Evolutionary conservation across 2,329 filamentous ascomycete species (phyloP).

Genomic region (Zasmidium cellare): DNA sequence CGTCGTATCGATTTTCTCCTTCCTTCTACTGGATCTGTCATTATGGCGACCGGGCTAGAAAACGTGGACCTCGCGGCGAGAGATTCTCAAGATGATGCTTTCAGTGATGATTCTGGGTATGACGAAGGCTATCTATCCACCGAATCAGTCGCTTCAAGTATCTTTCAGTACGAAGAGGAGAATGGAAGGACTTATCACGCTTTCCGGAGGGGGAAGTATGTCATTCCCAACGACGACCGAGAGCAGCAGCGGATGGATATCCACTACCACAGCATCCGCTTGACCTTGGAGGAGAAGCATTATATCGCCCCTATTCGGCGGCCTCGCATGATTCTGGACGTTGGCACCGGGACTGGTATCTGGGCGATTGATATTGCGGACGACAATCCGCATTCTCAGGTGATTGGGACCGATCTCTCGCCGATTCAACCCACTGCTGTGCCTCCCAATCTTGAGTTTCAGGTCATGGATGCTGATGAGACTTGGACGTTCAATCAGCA

Average conservation of each 20-base stretch:
- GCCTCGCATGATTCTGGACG: conserved; percentile 46
- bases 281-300: conserved; percentile 27
- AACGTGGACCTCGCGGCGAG: conserved; percentile 19
- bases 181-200: conserved; percentile 25
- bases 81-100: conserved; percentile 11
- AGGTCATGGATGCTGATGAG: conserved; percentile 23
- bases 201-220: conserved; percentile 31
- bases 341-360: conserved; percentile 48
- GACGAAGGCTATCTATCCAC: conserved; percentile 28
- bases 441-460: conserved; percentile 23
- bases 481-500: conserved; percentile 24
- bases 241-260: conserved; percentile 33
- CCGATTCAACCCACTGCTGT: conserved; percentile 32
- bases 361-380: conserved; percentile 38
- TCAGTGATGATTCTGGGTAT: conserved; percentile 23
- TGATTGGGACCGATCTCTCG: conserved; percentile 31
- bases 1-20: neutral
- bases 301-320: conserved; percentile 24
- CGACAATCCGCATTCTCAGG: conserved; percentile 26
- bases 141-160: conserved; percentile 34
- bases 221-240: conserved; percentile 30
- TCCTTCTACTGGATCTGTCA: neutral
- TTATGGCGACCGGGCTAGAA: conserved; percentile 10
- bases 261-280: conserved; percentile 24
- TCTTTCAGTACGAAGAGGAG: conserved; percentile 24